Evolutionary conservation across 2,329 filamentous ascomycete genomes (phyloP).

Genomic region (Neocatenulostroma microsporum): DNA sequence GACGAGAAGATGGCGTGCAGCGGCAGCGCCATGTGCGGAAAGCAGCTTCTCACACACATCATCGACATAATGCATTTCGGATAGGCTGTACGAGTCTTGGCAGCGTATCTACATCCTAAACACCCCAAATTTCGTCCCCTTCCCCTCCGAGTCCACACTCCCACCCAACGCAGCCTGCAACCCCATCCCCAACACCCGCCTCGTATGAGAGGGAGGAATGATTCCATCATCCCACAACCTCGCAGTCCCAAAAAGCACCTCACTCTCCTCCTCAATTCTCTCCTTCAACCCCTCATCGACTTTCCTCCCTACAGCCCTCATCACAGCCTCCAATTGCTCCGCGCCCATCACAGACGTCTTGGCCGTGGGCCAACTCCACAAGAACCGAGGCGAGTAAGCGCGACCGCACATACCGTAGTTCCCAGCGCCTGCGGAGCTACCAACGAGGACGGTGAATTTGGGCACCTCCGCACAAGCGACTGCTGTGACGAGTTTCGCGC

Average conservation of each 20-base stretch:
- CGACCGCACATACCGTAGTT: constrained; percentile 98
- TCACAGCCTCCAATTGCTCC: constrained; percentile 84
- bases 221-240: constrained; percentile 68
- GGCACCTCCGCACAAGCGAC: constrained; percentile 91
- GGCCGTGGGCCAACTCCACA: constrained; percentile 99
- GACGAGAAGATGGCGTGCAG: too few relatives aligned
- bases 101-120: constrained; percentile 38
- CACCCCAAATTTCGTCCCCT: constrained; percentile 33
- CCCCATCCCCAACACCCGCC: constrained; percentile 42
- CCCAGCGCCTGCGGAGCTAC: constrained; percentile 82
- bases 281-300: constrained; percentile 72
- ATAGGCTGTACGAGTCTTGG: too few relatives aligned
- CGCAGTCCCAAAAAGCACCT: constrained; percentile 80
- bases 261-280: constrained; percentile 82
- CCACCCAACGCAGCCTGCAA: constrained; percentile 37
- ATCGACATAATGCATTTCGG: too few relatives aligned
- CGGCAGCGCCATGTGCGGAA: too few relatives aligned
- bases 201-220: constrained; percentile 43
- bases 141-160: constrained; percentile 26
- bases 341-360: constrained; percentile 92
- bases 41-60: too few relatives aligned
- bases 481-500: constrained; percentile 91
- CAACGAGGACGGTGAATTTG: constrained; percentile 96
- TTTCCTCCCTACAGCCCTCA: constrained; percentile 85
- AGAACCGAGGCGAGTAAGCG: constrained; percentile 80